phyloP scores from a whole-genome alignment of 306 rosid species.

The Cucurbita argyrosperma region DNA sequence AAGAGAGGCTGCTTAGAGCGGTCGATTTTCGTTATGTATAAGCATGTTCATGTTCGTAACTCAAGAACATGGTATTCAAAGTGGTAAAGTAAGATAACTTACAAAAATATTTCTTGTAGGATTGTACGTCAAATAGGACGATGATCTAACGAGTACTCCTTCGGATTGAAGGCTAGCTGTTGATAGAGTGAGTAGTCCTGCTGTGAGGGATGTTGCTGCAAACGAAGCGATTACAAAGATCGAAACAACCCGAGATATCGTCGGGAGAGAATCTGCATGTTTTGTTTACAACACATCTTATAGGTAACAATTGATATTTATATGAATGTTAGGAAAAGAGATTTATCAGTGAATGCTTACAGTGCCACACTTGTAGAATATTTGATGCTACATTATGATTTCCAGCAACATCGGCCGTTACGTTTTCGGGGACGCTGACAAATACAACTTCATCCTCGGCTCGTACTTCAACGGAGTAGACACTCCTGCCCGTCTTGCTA shows the following conservation, averaged over 20 bases:
- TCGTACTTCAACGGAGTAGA: slow-evolving; percentile 40
- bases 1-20: not conserved
- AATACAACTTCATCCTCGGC: slow-evolving; percentile 35
- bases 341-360: slow-evolving; percentile 33
- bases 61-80: not conserved
- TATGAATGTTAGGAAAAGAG: not conserved
- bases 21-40: not conserved
- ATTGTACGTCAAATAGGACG: slow-evolving; percentile 42
- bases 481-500: slow-evolving; percentile 28
- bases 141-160: slow-evolving; percentile 29
- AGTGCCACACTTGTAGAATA: slow-evolving; percentile 77
- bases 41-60: not conserved
- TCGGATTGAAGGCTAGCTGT: slow-evolving; percentile 68
- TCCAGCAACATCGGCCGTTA: slow-evolving; percentile 66
- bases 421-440: slow-evolving; percentile 58
- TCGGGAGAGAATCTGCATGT: slow-evolving; percentile 55
- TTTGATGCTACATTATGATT: slow-evolving; percentile 77
- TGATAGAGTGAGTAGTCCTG: slow-evolving; percentile 66
- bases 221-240: slow-evolving; percentile 50
- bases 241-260: slow-evolving; percentile 38
- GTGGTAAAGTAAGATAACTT: not conserved
- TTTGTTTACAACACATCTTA: not conserved
- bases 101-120: slow-evolving; percentile 79
- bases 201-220: slow-evolving; percentile 40
- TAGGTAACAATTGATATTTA: not conserved